Percentiles rank a stretch among this genome's conserved stretches.
Conservation (phyloP, 169 alveolate species). For the Plasmodium yoelii region DNA sequence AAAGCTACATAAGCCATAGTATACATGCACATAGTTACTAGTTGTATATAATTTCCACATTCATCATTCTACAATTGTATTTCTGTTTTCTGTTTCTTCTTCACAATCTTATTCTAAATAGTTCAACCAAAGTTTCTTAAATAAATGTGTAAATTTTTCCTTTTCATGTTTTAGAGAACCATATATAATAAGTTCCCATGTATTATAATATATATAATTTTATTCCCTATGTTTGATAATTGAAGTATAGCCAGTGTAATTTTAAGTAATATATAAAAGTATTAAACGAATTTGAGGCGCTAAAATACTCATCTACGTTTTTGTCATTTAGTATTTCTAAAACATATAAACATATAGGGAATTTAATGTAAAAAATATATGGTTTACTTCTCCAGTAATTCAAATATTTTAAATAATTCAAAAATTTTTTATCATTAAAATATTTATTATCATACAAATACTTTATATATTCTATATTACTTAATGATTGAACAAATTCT, state of each 20-base stretch:
- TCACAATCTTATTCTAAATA: too few relatives aligned
- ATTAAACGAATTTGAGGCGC: conserved; percentile 36
- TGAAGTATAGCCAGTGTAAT: conserved; percentile 62
- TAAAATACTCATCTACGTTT: conserved; percentile 50
- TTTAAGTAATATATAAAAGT: conserved; percentile 57
- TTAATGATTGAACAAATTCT: conserved; percentile 85
- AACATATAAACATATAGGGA: conserved; percentile 82
- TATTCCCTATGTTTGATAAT: conserved; percentile 33
- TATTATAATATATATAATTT: not conserved
- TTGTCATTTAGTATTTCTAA: conserved; percentile 80
- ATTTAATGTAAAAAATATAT: conserved; percentile 79
- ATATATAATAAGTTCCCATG: not conserved
- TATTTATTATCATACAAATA: conserved; percentile 78
- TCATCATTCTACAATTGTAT: not conserved
- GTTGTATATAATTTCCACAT: not conserved
- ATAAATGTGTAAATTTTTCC: too few relatives aligned
- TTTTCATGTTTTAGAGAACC: conserved; percentile 3
- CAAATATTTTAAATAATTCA: conserved; percentile 81
- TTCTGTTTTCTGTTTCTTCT: not conserved
- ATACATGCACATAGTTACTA: too few relatives aligned
- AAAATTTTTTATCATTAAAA: conserved; percentile 80
- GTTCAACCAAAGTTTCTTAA: too few relatives aligned
- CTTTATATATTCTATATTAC: conserved; percentile 81
- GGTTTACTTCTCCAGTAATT: conserved; percentile 82
- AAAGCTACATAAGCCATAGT: not conserved